phyloP scores from a whole-genome alignment of 768 basidiomycete species.

The Hydnomerulius pinastri region DNA sequence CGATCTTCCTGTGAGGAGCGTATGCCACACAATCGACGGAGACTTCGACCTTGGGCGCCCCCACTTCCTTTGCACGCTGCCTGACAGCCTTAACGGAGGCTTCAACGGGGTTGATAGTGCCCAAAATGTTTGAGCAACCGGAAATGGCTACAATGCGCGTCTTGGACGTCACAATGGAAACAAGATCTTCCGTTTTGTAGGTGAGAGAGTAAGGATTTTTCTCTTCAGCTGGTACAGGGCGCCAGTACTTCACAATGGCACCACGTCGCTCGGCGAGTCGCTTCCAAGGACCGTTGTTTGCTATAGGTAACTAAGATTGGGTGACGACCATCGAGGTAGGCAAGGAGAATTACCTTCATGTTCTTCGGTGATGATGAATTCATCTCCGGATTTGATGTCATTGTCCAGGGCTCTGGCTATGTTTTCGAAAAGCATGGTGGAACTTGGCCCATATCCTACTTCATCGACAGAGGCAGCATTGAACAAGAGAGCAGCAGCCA shows the following conservation, averaged over 20 bases:
- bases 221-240: constrained; percentile 44
- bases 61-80: constrained; percentile 49
- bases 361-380: constrained; percentile 77
- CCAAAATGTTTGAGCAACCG: constrained; percentile 76
- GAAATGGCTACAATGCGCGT: constrained; percentile 76
- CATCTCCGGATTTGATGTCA: constrained; percentile 59
- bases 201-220: constrained; percentile 69
- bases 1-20: constrained; percentile 70
- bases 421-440: constrained; percentile 71
- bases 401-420: constrained; percentile 61
- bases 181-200: constrained; percentile 54
- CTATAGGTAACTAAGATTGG: constrained; percentile 33
- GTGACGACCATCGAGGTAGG: neutral
- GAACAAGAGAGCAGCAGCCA: constrained; percentile 58
- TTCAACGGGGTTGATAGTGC: constrained; percentile 62
- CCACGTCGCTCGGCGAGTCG: constrained; percentile 61
- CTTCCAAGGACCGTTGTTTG: constrained; percentile 79
- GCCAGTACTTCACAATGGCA: constrained; percentile 62
- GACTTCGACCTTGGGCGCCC: constrained; percentile 63
- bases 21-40: constrained; percentile 80
- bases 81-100: constrained; percentile 54
- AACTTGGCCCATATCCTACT: constrained; percentile 65
- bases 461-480: constrained; percentile 64
- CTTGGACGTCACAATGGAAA: constrained; percentile 60
- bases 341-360: constrained; percentile 62